Evolutionary conservation across 257 asterid genomes (phyloP), one percentile per base, ranked within the genome.

Genomic region (Penstemon barbatus): DNA sequence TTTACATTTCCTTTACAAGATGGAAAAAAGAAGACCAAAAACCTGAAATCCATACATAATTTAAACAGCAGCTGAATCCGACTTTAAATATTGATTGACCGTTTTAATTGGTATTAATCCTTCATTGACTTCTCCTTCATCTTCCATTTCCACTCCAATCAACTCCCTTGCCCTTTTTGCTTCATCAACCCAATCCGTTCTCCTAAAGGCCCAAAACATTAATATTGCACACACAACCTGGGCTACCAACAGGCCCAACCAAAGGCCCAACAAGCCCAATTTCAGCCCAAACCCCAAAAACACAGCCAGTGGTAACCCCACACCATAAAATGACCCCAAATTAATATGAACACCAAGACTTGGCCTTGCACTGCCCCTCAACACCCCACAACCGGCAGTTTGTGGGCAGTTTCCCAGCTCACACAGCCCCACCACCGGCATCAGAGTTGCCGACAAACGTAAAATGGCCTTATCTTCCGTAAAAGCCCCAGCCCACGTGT

Each of bases 381-480:
- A 74, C 53, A 80, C 86, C 75, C 96, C 96, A 53, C 95, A 85
- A 3, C 88, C 82, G 5, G 91, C 72, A 8, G 97, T 87, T 66
- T 86, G 97, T 8, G 88, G 89, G 70, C 84, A 84, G 85, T 86
- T 86, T 1, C 94, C 94, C 42, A 90, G 80, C 79, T 89, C 96
- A 49, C 95, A 86, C 52, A 89, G 82, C 41, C 88, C 94, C 65
- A 85, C 82, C 58, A 86, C 82, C 56, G 93, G 88, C 84, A 88
- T 74, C 0, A 81, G 66, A 25, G 74, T 61, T 5, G 91, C 81
- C 7, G 85, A 78, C 48, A 89, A 57, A 5, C 53, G 57, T 37
- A 77, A 41, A n/a, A 81, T 72, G 1, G 78, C 71, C 12, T 60
- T 81, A 9, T 83, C 94, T 0, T 58, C 59, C 5, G 94, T 89